Conservation (phyloP, 495 filamentous ascomycete species). For the Annulohypoxylon maeteangense region DNA sequence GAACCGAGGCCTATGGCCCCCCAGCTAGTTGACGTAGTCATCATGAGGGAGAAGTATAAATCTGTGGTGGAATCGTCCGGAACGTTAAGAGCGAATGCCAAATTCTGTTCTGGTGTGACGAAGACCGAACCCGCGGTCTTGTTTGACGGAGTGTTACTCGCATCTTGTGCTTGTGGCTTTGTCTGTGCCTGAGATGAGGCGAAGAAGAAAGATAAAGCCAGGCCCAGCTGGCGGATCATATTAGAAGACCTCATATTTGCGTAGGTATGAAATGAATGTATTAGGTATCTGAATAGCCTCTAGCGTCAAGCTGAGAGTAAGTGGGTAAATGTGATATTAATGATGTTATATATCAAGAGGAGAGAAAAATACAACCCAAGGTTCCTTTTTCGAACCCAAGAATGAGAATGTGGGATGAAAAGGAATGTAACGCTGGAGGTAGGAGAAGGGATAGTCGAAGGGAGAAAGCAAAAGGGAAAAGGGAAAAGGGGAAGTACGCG, state of each 20-base stretch:
- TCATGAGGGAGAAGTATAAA: conserved; percentile 61
- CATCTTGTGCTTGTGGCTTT: conserved; percentile 23
- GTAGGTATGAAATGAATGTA: background rate
- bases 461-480: conserved; percentile 27
- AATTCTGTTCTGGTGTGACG: conserved; percentile 48
- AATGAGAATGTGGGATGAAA: conserved; percentile 26
- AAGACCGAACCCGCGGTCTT: conserved; percentile 49
- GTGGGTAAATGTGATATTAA: background rate
- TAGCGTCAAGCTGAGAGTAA: background rate
- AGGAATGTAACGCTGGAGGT: conserved; percentile 32
- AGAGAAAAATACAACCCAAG: conserved; percentile 6
- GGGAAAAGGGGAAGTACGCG: conserved; percentile 10
- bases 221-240: conserved; percentile 35
- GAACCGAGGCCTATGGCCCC: conserved; percentile 63
- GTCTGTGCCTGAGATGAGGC: conserved; percentile 28
- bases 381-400: background rate
- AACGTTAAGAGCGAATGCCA: conserved; percentile 60
- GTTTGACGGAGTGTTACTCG: conserved; percentile 9
- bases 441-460: background rate
- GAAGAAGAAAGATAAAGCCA: conserved; percentile 33
- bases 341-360: conserved; percentile 12
- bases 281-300: background rate
- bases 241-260: conserved; percentile 33
- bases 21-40: conserved; percentile 56
- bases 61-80: conserved; percentile 53